Percentiles rank a stretch among this genome's conserved stretches.
Conservation (phyloP, 148 eudicot genomes). For the Arctostaphylos glauca region DNA sequence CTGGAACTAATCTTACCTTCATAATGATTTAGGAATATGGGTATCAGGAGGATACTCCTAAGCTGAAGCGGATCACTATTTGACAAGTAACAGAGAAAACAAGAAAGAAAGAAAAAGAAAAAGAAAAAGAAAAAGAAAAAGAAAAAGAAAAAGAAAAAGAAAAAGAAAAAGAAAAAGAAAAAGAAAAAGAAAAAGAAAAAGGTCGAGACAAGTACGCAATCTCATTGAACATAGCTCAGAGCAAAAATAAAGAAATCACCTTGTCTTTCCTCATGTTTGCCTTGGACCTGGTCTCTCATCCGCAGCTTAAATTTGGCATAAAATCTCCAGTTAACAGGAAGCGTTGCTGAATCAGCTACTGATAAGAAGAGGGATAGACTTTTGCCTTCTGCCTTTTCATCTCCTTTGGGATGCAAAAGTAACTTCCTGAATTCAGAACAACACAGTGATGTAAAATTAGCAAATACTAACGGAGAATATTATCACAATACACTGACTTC, state of each 20-base stretch:
- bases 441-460: neutral
- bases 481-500: neutral
- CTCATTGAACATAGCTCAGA: neutral
- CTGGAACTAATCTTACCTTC: neutral
- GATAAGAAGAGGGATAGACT: neutral
- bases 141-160: neutral
- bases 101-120: neutral
- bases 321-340: conserved; percentile 1
- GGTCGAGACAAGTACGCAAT: neutral
- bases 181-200: neutral
- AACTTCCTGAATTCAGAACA: conserved; percentile 1
- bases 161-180: neutral
- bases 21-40: neutral
- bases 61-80: neutral
- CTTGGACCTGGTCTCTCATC: neutral
- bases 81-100: neutral
- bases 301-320: conserved; percentile 10
- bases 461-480: neutral
- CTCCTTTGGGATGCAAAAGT: neutral
- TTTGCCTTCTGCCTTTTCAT: neutral
- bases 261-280: neutral
- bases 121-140: neutral
- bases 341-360: neutral
- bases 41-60: neutral
- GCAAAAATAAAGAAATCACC: neutral